Percentiles rank a stretch among this genome's conserved stretches.
These are phyloP conservation scores for Kurtzmaniella natalensis DNA, from an alignment of 1,139 yeast species.

Conservation along the genomic window DNA sequence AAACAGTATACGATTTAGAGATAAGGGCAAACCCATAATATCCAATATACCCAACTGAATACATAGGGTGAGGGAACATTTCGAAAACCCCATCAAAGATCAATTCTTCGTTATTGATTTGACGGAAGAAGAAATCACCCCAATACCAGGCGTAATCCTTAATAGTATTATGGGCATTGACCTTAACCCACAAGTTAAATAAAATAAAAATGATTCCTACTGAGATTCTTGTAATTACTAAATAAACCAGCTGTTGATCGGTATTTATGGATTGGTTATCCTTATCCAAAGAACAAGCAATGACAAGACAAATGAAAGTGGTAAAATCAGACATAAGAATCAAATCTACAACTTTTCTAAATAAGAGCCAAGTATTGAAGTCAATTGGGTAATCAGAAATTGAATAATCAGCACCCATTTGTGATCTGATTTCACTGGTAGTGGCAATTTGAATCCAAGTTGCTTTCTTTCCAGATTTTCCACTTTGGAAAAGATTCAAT, in stretches of 20 bases:
- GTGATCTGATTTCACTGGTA: conserved; percentile 46
- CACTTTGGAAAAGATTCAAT: conserved; percentile 39
- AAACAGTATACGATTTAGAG: conserved; percentile 69
- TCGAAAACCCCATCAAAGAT: conserved; percentile 90
- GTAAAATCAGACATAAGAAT: conserved; percentile 84
- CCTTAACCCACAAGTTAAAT: conserved; percentile 82
- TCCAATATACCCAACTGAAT: conserved; percentile 85
- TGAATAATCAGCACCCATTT: conserved; percentile 54
- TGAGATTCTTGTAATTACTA: conserved; percentile 33
- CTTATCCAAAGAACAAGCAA: conserved; percentile 47
- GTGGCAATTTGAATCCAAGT: conserved; percentile 40
- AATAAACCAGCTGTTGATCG: conserved; percentile 28
- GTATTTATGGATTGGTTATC: conserved; percentile 36
- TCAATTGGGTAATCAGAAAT: conserved; percentile 60
- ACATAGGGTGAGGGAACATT: conserved; percentile 93
- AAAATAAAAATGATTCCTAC: conserved; percentile 50
- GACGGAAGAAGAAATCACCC: conserved; percentile 89
- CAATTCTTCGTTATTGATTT: conserved; percentile 67
- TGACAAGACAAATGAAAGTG: conserved; percentile 67
- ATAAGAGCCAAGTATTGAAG: conserved; percentile 79
- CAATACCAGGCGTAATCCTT: conserved; percentile 95
- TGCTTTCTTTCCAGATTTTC: conserved; percentile 18
- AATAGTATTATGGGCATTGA: conserved; percentile 85
- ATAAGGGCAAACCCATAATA: conserved; percentile 82
- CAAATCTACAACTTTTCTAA: conserved; percentile 76